Evolutionary conservation across 441 rosid species (phyloP).

Genomic region (Euphorbia neoarborescens): DNA sequence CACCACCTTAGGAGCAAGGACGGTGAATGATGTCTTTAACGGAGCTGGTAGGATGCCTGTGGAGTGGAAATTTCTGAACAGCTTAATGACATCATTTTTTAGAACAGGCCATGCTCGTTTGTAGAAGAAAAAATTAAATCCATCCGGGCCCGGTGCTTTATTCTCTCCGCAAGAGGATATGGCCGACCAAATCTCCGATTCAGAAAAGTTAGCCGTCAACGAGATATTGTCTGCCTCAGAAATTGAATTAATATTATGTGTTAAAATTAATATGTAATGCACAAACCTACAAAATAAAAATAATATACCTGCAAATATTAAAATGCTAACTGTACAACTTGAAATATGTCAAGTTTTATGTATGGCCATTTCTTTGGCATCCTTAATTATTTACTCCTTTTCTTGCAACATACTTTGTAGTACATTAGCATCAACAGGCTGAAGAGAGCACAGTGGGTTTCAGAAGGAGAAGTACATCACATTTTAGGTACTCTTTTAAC

Average conservation of each 20-base stretch:
- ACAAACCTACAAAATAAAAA: slow-evolving; percentile 8
- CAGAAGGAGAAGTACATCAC: slow-evolving; percentile 32
- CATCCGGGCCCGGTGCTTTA: no score
- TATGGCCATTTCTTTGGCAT: slow-evolving; percentile 36
- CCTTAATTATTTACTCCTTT: slow-evolving; percentile 37
- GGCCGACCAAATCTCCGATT: no score
- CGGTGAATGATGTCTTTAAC: no score
- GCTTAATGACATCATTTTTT: no score
- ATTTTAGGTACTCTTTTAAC: slow-evolving; percentile 43
- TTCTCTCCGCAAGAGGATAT: no score
- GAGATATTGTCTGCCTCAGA: no score
- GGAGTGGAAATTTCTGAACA: no score
- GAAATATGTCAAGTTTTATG: not conserved
- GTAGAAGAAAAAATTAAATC: no score
- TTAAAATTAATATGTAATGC: not conserved
- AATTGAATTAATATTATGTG: not conserved
- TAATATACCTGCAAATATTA: slow-evolving; percentile 10
- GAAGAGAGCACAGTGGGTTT: slow-evolving; percentile 51
- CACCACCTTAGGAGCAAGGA: no score
- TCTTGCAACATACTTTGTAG: slow-evolving; percentile 33
- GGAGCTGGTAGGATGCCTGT: no score
- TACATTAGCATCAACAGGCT: slow-evolving; percentile 24
- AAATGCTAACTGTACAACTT: not conserved
- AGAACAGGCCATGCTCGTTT: no score
- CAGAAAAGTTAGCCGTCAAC: no score